These are phyloP conservation scores for Sequoiadendron giganteum DNA, from an alignment of 75 land plant species.

Conservation along the genomic window DNA sequence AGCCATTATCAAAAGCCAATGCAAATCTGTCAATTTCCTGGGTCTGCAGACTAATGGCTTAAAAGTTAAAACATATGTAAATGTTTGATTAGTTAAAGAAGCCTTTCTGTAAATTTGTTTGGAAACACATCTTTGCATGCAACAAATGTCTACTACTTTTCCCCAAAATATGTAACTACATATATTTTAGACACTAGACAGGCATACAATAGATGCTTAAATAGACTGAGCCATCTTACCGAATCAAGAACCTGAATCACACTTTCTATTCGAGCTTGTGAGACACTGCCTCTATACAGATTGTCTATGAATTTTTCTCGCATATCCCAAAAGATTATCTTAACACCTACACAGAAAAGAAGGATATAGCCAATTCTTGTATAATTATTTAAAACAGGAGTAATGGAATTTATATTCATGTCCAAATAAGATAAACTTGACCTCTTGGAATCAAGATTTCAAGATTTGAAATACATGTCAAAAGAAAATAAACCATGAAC, in stretches of 20 bases:
- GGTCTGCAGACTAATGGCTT: background rate
- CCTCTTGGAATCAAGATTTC: background rate
- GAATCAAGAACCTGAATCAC: conserved; percentile 45
- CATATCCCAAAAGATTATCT: conserved; percentile 64
- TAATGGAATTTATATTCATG: background rate
- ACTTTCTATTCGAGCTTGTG: conserved; percentile 51
- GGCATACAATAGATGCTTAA: background rate
- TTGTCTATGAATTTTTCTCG: conserved; percentile 40
- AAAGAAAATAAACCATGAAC: background rate
- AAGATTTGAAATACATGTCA: background rate
- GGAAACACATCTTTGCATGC: background rate
- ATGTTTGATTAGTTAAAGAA: background rate
- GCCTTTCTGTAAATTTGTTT: background rate
- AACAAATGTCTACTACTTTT: background rate
- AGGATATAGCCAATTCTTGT: background rate
- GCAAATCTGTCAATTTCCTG: background rate
- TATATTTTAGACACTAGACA: background rate
- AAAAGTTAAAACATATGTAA: background rate
- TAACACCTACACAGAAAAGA: conserved; percentile 42
- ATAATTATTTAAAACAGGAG: background rate
- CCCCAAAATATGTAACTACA: background rate
- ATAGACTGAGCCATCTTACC: conserved; percentile 34
- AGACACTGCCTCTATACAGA: conserved; percentile 57
- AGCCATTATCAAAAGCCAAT: background rate
- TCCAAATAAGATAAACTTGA: background rate